Evolutionary conservation across 1,284 basidiomycete species (phyloP).

Genomic region (Cronartium quercuum): DNA sequence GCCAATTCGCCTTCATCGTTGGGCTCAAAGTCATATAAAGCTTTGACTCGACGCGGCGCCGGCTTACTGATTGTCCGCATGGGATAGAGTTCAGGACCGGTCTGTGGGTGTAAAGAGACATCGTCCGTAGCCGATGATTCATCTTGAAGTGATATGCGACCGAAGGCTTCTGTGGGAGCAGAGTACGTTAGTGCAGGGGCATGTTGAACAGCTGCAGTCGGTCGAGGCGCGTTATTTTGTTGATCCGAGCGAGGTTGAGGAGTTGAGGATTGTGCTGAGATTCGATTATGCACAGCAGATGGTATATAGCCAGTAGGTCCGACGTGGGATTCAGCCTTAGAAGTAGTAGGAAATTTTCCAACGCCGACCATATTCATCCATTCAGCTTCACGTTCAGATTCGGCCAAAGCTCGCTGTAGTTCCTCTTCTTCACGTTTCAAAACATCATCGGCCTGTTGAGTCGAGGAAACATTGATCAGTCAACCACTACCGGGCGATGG

Average conservation of each 20-base stretch:
- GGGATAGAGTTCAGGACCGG: slow-evolving; percentile 36
- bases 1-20: slow-evolving; percentile 84
- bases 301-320: slow-evolving; percentile 38
- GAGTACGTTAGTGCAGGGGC: slow-evolving; percentile 43
- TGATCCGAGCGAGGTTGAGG: background rate
- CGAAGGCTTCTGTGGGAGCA: slow-evolving; percentile 45
- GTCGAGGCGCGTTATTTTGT: background rate
- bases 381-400: slow-evolving; percentile 61
- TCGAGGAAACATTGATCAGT: slow-evolving; percentile 57
- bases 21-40: slow-evolving; percentile 82
- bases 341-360: slow-evolving; percentile 29
- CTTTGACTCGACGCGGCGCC: slow-evolving; percentile 68
- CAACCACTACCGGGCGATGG: no score
- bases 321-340: slow-evolving; percentile 1
- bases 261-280: slow-evolving; percentile 17
- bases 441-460: slow-evolving; percentile 67
- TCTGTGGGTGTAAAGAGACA: slow-evolving; percentile 12
- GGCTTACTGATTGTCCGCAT: slow-evolving; percentile 39
- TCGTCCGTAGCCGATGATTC: slow-evolving; percentile 12
- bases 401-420: slow-evolving; percentile 78
- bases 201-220: slow-evolving; percentile 40
- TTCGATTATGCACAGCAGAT: slow-evolving; percentile 37
- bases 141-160: slow-evolving; percentile 48
- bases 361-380: slow-evolving; percentile 51
- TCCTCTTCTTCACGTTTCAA: slow-evolving; percentile 83